phyloP scores from a whole-genome alignment of 805 yeast species.

The Monosporozyma unispora region DNA sequence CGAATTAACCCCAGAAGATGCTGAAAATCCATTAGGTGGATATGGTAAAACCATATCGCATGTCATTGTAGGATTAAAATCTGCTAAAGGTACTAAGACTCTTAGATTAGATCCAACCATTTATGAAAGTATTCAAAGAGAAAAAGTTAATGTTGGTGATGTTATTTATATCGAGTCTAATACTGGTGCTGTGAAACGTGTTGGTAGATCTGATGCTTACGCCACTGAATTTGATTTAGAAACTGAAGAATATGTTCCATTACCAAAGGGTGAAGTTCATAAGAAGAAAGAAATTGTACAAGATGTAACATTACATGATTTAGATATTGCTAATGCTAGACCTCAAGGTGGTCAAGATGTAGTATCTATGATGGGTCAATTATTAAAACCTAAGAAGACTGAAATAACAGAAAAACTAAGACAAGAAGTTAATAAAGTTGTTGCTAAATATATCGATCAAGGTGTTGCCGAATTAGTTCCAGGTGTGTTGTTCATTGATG shows the following conservation, averaged over 20 bases:
- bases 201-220: slow-evolving; percentile 96
- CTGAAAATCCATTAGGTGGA: slow-evolving; percentile 94
- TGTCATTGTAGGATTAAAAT: slow-evolving; percentile 86
- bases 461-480: slow-evolving; percentile 97
- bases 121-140: slow-evolving; percentile 91
- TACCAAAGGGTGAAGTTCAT: slow-evolving; percentile 98
- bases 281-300: slow-evolving; percentile 96
- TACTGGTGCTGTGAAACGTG: slow-evolving; percentile 94
- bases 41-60: slow-evolving; percentile 95
- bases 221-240: slow-evolving; percentile 97
- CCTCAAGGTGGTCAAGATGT: slow-evolving; percentile 98
- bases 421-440: slow-evolving; percentile 89
- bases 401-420: slow-evolving; percentile 94
- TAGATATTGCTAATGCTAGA: slow-evolving; percentile 92
- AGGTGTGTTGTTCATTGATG: slow-evolving; percentile 96
- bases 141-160: slow-evolving; percentile 89
- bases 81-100: slow-evolving; percentile 85
- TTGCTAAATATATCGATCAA: slow-evolving; percentile 91
- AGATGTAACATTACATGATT: slow-evolving; percentile 91
- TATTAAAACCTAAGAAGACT: slow-evolving; percentile 91
- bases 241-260: slow-evolving; percentile 96
- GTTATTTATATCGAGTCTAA: slow-evolving; percentile 95
- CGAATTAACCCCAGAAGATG: slow-evolving; percentile 90
- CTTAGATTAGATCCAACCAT: slow-evolving; percentile 85
- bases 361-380: slow-evolving; percentile 92